Conservation (phyloP, 805 yeast genomes). For the Spathaspora arborariae region DNA sequence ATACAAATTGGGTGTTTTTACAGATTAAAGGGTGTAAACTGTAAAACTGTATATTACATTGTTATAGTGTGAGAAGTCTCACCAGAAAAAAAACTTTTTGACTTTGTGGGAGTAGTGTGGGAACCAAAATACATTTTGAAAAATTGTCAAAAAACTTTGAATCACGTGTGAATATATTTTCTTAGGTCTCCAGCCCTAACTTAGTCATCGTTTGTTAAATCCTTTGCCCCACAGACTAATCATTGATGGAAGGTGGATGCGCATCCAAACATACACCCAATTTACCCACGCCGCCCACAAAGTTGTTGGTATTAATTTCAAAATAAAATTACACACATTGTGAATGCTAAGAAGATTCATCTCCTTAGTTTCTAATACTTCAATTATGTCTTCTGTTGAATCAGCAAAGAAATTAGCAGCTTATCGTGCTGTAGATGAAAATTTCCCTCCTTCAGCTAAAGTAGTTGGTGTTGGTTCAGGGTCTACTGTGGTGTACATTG, state of each 20-base stretch:
- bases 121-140: neutral
- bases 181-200: neutral
- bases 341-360: neutral
- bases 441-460: conserved; percentile 62
- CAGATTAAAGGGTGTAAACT: conserved; percentile 8
- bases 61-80: neutral
- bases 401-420: conserved; percentile 89
- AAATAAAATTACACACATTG: neutral
- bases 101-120: neutral
- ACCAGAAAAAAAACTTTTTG: neutral
- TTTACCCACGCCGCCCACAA: neutral
- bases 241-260: conserved; percentile 3
- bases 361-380: neutral
- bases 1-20: conserved; percentile 6
- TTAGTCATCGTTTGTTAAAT: neutral
- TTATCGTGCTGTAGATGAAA: conserved; percentile 86
- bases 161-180: neutral
- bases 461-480: conserved; percentile 96
- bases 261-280: neutral
- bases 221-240: neutral
- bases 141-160: neutral
- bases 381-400: conserved; percentile 46
- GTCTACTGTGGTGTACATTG: conserved; percentile 94
- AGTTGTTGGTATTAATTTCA: neutral
- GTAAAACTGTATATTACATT: neutral